phyloP scores from a whole-genome alignment of 306 rosid species.

The Elaeagnus macrophylla region DNA sequence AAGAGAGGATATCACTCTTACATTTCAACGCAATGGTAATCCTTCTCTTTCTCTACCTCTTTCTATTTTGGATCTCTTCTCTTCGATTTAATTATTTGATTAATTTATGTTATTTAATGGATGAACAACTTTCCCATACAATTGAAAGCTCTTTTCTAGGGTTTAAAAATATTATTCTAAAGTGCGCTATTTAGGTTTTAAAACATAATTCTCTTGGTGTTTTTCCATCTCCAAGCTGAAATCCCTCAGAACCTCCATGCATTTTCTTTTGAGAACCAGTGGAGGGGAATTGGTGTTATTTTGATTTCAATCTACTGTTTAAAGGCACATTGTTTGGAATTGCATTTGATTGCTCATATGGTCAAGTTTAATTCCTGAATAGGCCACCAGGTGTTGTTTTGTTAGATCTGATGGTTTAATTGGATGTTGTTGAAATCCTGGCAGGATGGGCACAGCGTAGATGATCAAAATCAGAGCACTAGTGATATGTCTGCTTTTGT shows the following conservation, averaged over 20 bases:
- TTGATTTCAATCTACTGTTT: no score
- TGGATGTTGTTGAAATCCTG: background rate
- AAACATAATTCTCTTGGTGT: no score
- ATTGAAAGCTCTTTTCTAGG: conserved; percentile 25
- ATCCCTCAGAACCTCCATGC: no score
- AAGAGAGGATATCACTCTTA: background rate
- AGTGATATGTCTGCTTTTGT: conserved; percentile 97
- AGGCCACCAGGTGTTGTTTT: no score
- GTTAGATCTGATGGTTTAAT: background rate
- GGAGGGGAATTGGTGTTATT: no score
- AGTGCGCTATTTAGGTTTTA: no score
- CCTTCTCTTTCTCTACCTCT: background rate
- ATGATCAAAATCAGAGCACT: conserved; percentile 76
- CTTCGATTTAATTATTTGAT: background rate
- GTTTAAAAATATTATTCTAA: conserved; percentile 10
- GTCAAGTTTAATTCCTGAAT: no score
- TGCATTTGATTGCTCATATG: no score
- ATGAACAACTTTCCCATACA: background rate
- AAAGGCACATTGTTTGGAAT: no score
- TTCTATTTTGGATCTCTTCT: background rate
- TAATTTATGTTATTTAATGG: background rate
- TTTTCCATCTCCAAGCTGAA: no score
- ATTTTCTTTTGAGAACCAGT: no score
- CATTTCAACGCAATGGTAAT: background rate
- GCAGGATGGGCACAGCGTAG: conserved; percentile 76